A percentile compares a stretch with the other conserved stretches of the same genome.
Conservation (phyloP, 768 basidiomycete genomes). For the Chiua virens region DNA sequence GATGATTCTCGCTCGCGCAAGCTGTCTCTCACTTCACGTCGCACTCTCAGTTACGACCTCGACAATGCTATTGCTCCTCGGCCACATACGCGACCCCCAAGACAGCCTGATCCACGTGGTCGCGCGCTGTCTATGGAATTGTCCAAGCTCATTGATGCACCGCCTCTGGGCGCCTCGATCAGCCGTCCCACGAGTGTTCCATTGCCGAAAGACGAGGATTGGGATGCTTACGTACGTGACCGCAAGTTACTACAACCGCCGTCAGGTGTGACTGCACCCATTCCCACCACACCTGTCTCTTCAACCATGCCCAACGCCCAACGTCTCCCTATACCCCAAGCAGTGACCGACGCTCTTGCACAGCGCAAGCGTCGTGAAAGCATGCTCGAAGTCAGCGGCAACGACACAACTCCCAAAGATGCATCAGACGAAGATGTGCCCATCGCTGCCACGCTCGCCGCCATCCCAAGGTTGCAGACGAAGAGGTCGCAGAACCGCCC, state of each 20-base stretch:
- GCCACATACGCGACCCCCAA: conserved; percentile 70
- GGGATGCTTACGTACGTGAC: conserved; percentile 85
- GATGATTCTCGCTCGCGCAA: conserved; percentile 63
- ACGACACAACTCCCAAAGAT: conserved; percentile 32
- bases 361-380: conserved; percentile 73
- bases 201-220: conserved; percentile 66
- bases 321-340: conserved; percentile 60
- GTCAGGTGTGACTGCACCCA: conserved; percentile 76
- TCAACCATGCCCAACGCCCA: conserved; percentile 33
- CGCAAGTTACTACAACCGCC: conserved; percentile 85
- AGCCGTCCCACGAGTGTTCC: conserved; percentile 72
- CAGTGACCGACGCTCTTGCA: conserved; percentile 73
- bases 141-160: conserved; percentile 44
- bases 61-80: conserved; percentile 46
- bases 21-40: conserved; percentile 64
- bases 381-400: conserved; percentile 48
- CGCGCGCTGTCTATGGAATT: conserved; percentile 76
- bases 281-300: conserved; percentile 54
- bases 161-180: conserved; percentile 52
- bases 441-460: conserved; percentile 25
- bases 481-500: conserved; percentile 22
- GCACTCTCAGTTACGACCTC: conserved; percentile 69
- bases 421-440: conserved; percentile 36
- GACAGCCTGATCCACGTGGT: conserved; percentile 65
- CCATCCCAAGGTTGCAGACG: conserved; percentile 5